Conservation (phyloP, 2,329 filamentous ascomycete genomes). For the Zopfia rhizophila region DNA sequence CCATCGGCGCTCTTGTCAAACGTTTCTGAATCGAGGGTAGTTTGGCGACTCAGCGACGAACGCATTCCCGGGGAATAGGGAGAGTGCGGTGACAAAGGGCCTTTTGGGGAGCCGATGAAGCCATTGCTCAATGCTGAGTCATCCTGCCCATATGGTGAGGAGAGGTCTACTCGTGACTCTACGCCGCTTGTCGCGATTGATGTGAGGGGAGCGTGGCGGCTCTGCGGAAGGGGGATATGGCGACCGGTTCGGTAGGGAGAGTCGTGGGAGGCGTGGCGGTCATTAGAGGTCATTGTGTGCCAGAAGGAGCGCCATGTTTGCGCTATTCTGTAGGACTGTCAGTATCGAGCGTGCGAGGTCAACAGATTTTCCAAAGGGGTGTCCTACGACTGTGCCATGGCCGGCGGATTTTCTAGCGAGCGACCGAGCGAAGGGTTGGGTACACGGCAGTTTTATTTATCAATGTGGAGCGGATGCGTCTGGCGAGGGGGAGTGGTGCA, state of each 20-base stretch:
- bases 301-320: slow-evolving; percentile 86
- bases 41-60: slow-evolving; percentile 75
- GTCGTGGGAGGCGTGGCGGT: slow-evolving; percentile 90
- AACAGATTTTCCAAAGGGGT: slow-evolving; percentile 17
- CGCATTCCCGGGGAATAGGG: slow-evolving; percentile 93
- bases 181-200: slow-evolving; percentile 86
- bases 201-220: slow-evolving; percentile 82
- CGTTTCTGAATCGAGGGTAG: slow-evolving; percentile 61
- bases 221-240: slow-evolving; percentile 88
- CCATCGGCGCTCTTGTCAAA: slow-evolving; percentile 75
- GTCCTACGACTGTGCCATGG: slow-evolving; percentile 50
- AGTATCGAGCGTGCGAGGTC: slow-evolving; percentile 22
- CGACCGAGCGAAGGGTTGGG: slow-evolving; percentile 5
- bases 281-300: slow-evolving; percentile 81
- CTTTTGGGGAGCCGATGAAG: slow-evolving; percentile 67
- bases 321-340: slow-evolving; percentile 43
- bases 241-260: slow-evolving; percentile 91
- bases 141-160: slow-evolving; percentile 81
- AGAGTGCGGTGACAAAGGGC: slow-evolving; percentile 69
- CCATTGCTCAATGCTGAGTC: slow-evolving; percentile 65
- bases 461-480: too few relatives aligned
- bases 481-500: slow-evolving; percentile 20
- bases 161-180: slow-evolving; percentile 87
- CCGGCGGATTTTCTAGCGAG: slow-evolving; percentile 11
- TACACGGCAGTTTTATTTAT: slow-evolving; percentile 1